These are phyloP conservation scores for Leucosporidium yakuticum DNA, from an alignment of 768 basidiomycete genomes.

Conservation along the genomic window DNA sequence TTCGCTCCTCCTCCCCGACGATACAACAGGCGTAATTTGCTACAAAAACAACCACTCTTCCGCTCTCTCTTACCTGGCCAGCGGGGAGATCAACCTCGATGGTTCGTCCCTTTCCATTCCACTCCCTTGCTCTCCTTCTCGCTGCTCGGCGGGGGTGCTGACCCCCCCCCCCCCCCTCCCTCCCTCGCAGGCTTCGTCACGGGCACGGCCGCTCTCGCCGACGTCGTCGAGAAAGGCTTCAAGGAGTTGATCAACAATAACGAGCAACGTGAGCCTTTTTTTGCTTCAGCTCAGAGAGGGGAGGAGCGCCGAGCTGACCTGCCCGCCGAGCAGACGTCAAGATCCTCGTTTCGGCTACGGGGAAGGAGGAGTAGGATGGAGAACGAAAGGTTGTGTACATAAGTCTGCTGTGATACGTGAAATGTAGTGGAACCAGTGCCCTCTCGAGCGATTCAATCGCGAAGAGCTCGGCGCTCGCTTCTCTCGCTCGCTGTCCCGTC, in stretches of 20 bases:
- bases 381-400: too few species aligned
- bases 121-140: background rate
- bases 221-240: conserved; percentile 19
- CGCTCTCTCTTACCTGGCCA: conserved; percentile 46
- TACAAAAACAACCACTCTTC: conserved; percentile 48
- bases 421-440: too few species aligned
- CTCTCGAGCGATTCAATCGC: too few species aligned
- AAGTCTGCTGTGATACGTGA: too few species aligned
- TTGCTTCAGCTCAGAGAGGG: too few species aligned
- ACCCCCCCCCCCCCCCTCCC: background rate
- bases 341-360: conserved; percentile 1
- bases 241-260: conserved; percentile 9
- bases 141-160: background rate
- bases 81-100: conserved; percentile 47
- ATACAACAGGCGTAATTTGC: conserved; percentile 33
- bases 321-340: background rate
- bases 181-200: conserved; percentile 12
- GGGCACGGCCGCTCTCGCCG: conserved; percentile 11
- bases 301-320: background rate
- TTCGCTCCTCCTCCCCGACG: background rate
- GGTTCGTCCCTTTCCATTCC: conserved; percentile 39
- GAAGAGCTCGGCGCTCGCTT: too few species aligned
- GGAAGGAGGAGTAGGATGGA: background rate
- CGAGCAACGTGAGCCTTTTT: conserved; percentile 3
- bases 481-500: too few species aligned